Percentiles rank a stretch among this genome's conserved stretches.
Evolutionary conservation across 805 yeast genomes (phyloP).

Genomic region (Wickerhamomyces rabaulensis): DNA sequence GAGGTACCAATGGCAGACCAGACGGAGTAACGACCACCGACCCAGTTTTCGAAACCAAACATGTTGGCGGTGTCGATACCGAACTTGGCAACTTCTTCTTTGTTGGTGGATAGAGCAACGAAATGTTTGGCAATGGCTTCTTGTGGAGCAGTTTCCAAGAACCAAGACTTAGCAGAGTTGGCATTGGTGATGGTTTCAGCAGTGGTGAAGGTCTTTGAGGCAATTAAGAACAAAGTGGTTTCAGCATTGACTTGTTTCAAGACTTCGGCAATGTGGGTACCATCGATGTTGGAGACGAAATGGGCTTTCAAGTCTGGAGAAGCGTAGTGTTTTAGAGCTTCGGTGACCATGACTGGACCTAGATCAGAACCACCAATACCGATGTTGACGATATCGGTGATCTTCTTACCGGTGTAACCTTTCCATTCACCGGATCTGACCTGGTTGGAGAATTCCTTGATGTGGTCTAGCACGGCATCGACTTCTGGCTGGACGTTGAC

Average conservation of each 20-base stretch:
- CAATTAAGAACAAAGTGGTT: constrained; percentile 87
- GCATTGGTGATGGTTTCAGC: constrained; percentile 98
- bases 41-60: constrained; percentile 99
- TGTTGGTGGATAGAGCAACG: constrained; percentile 94
- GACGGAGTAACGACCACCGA: constrained; percentile 99
- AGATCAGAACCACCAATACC: constrained; percentile 99
- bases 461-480: constrained; percentile 85
- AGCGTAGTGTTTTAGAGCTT: constrained; percentile 88
- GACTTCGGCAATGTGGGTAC: constrained; percentile 93
- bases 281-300: constrained; percentile 97
- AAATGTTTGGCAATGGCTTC: constrained; percentile 91
- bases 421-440: constrained; percentile 94
- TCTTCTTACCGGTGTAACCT: constrained; percentile 93
- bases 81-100: constrained; percentile 82
- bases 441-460: constrained; percentile 89
- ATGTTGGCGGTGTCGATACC: constrained; percentile 97
- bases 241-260: constrained; percentile 76
- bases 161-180: constrained; percentile 92
- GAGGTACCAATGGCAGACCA: constrained; percentile 99
- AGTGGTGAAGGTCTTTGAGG: constrained; percentile 98
- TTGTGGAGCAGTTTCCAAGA: constrained; percentile 68
- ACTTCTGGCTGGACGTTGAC: constrained; percentile 87
- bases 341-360: constrained; percentile 99
- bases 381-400: constrained; percentile 92
- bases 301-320: constrained; percentile 72